Conservation (phyloP, 352 stramenopile species). For the Pythium biforme region DNA sequence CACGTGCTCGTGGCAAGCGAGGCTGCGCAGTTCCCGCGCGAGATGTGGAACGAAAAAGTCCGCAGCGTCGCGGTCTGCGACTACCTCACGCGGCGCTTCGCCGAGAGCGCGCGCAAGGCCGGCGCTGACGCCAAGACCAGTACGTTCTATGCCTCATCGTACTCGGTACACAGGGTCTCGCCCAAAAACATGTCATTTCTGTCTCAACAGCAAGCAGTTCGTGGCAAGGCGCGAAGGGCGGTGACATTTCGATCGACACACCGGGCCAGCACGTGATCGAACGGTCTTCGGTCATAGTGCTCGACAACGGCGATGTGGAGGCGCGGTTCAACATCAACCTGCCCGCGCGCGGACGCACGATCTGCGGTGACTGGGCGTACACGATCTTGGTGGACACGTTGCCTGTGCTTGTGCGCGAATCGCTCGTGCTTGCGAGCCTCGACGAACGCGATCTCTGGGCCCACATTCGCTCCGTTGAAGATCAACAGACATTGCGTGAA, state of each 20-base stretch:
- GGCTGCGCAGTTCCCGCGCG: conserved; percentile 77
- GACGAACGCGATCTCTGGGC: conserved; percentile 63
- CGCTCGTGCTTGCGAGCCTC: conserved; percentile 77
- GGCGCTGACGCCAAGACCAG: conserved; percentile 65
- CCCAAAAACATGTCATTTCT: no score
- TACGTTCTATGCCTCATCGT: conserved; percentile 2
- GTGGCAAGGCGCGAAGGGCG: conserved; percentile 90
- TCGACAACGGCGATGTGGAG: conserved; percentile 80
- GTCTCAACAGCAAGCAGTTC: conserved; percentile 41
- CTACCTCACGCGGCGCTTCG: conserved; percentile 89
- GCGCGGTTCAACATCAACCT: conserved; percentile 95
- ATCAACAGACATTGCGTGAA: conserved; percentile 88
- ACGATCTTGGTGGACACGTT: conserved; percentile 91
- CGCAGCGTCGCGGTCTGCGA: conserved; percentile 88
- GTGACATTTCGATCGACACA: conserved; percentile 93
- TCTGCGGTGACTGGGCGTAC: conserved; percentile 92
- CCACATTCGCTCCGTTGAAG: conserved; percentile 92
- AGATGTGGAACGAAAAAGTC: conserved; percentile 74
- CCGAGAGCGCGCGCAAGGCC: conserved; percentile 46
- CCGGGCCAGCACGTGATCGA: conserved; percentile 94
- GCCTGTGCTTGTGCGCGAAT: conserved; percentile 78
- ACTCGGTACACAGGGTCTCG: no score
- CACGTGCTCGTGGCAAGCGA: conserved; percentile 82
- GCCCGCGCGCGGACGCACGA: conserved; percentile 90
- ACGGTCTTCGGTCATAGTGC: conserved; percentile 86